phyloP scores from a whole-genome alignment of 345 rosid species.

The Citrus reticulata region DNA sequence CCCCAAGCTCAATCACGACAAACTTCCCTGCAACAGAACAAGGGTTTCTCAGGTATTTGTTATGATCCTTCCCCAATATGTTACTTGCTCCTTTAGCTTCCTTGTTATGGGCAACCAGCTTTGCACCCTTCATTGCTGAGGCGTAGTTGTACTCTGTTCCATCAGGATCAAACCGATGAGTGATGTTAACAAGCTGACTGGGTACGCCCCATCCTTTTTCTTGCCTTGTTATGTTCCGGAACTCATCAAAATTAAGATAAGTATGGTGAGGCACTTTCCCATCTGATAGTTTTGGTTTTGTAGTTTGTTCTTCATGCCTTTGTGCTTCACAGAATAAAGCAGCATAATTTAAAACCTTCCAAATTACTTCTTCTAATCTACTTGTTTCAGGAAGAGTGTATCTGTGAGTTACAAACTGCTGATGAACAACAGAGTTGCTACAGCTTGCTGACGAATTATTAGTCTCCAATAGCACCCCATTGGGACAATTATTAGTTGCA shows the following conservation, averaged over 20 bases:
- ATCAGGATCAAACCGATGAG: constrained; percentile 82
- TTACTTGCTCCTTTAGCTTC: constrained; percentile 92
- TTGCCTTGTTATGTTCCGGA: constrained; percentile 40
- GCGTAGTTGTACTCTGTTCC: constrained; percentile 89
- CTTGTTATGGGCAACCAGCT: constrained; percentile 78
- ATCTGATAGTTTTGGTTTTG: constrained; percentile 16
- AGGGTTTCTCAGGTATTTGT: constrained; percentile 80
- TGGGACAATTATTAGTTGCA: constrained; percentile 16
- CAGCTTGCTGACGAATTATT: constrained; percentile 27
- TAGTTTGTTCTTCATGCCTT: constrained; percentile 25
- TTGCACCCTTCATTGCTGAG: constrained; percentile 77
- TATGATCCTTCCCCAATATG: constrained; percentile 76
- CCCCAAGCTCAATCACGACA: constrained; percentile 81
- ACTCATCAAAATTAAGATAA: constrained; percentile 63
- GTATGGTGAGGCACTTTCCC: constrained; percentile 31
- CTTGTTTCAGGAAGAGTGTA: constrained; percentile 32
- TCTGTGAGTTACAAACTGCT: constrained; percentile 28
- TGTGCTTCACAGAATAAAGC: constrained; percentile 40
- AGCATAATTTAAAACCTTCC: constrained; percentile 39
- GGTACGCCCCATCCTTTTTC: constrained; percentile 39
- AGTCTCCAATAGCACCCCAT: constrained; percentile 34
- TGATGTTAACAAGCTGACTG: constrained; percentile 47
- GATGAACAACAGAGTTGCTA: constrained; percentile 30
- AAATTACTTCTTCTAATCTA: constrained; percentile 45
- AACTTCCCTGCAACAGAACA: constrained; percentile 71